Evolutionary conservation across 2,329 filamentous ascomycete genomes (phyloP), one percentile per base, ranked within the genome.

Genomic region (Microdochium paspali): DNA sequence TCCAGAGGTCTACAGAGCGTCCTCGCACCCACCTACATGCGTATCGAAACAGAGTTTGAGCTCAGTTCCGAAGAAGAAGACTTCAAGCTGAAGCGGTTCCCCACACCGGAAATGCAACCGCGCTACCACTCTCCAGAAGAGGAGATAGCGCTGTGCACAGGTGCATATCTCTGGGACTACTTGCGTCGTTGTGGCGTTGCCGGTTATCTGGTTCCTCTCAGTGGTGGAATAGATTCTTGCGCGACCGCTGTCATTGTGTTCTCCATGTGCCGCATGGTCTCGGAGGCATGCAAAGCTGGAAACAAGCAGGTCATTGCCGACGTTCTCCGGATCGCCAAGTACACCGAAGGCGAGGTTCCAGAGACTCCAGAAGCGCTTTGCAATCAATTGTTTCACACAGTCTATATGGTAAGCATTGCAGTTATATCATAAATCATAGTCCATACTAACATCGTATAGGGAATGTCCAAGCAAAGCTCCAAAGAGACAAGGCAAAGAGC

Each of bases 121-220:
- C 66, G 68, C n/a, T 78, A 79, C 50, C 77, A 84, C 55, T 63
- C 66, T 0, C 80, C 81, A 0, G 82, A 85, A 55, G 80, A 87
- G 56, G 82, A 85, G 58, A 85, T 87, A 49, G 78, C 79, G 1
- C 63, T 82, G 1, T 79, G 79, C 0, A 75, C 80, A 2, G 83
- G 79, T 3, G 81, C 77, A 54, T 88, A 77, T 71, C 63, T 87
- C 2, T 87, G 79, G 77, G 78, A 84, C 53, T 83, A 81, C 54
- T 64, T 82, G 0, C 63, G 76, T 4, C 64, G 77, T 23, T 76
- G 66, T 9, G 51, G 50, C 28, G 65, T 68, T 23, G 71, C 74
- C 9, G 80, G 79, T 2, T 83, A 71, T 54, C 67, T 82, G 28
- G 63, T 82, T 0, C 74, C 79, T 0, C 66, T 83, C 1, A 72